Percentiles rank a stretch among this genome's conserved stretches.
phyloP scores from a whole-genome alignment of 495 filamentous ascomycete genomes.

The Hyphodiscus hymeniophilus region DNA sequence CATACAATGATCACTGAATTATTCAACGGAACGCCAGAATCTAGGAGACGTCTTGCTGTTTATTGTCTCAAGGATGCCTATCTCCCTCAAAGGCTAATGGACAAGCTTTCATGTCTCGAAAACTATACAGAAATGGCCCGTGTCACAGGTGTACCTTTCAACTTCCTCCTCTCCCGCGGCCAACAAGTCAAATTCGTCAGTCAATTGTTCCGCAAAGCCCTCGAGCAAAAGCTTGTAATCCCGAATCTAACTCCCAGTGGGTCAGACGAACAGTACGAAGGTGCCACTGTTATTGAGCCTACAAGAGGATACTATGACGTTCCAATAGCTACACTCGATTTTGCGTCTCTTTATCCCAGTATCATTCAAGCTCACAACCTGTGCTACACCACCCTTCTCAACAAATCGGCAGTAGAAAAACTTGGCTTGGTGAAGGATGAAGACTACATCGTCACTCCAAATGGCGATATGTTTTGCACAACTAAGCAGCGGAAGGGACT shows the following conservation, averaged over 20 bases:
- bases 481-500: slow-evolving; percentile 84
- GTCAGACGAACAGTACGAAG: slow-evolving; percentile 83
- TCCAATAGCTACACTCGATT: slow-evolving; percentile 96
- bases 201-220: slow-evolving; percentile 90
- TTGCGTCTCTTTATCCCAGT: slow-evolving; percentile 94
- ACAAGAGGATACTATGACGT: slow-evolving; percentile 86
- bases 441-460: slow-evolving; percentile 94
- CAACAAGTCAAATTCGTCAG: slow-evolving; percentile 98
- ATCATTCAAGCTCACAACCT: slow-evolving; percentile 99
- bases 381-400: slow-evolving; percentile 92
- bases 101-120: slow-evolving; percentile 93
- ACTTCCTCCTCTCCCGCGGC: slow-evolving; percentile 81
- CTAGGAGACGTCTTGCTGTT: slow-evolving; percentile 78
- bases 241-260: slow-evolving; percentile 64
- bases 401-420: slow-evolving; percentile 68
- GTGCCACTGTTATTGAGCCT: slow-evolving; percentile 96
- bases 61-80: slow-evolving; percentile 99
- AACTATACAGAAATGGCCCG: slow-evolving; percentile 99
- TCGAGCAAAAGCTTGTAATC: slow-evolving; percentile 87
- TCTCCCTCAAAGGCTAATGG: slow-evolving; percentile 86
- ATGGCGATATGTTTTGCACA: slow-evolving; percentile 89
- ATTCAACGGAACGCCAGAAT: slow-evolving; percentile 90
- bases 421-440: slow-evolving; percentile 70
- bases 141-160: slow-evolving; percentile 97
- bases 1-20: slow-evolving; percentile 98